phyloP scores from a whole-genome alignment of 2,329 filamentous ascomycete species.

The Aspergillus neoniger region DNA sequence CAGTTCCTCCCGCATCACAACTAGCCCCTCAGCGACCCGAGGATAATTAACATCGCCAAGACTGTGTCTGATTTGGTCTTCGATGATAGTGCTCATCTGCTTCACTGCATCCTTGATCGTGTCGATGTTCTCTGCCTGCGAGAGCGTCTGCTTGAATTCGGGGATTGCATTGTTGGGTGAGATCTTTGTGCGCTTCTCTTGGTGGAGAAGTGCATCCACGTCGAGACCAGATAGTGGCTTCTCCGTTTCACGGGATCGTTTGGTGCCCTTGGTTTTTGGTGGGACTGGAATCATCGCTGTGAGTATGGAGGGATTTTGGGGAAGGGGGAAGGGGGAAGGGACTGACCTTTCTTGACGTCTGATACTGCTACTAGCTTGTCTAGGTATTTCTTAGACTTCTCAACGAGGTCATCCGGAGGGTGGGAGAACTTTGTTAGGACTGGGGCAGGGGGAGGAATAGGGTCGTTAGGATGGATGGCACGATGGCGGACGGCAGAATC shows the following conservation, averaged over 20 bases:
- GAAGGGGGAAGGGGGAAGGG: neutral
- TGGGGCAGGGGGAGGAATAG: conserved; percentile 63
- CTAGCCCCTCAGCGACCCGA: conserved; percentile 72
- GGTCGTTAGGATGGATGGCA: conserved; percentile 70
- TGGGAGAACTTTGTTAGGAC: conserved; percentile 71
- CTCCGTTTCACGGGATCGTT: conserved; percentile 64
- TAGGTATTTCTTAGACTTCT: conserved; percentile 60
- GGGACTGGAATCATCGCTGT: conserved; percentile 61
- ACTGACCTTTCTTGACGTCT: conserved; percentile 76
- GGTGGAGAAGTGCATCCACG: conserved; percentile 74
- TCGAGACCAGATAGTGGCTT: conserved; percentile 91
- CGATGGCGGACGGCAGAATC: conserved; percentile 82
- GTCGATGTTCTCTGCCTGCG: conserved; percentile 59
- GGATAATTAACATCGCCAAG: conserved; percentile 75
- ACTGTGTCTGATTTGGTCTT: conserved; percentile 68
- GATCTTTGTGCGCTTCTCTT: conserved; percentile 56
- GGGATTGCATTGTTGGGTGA: conserved; percentile 77
- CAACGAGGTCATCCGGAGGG: conserved; percentile 67
- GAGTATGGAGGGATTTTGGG: conserved; percentile 15
- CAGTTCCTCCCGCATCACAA: conserved; percentile 76
- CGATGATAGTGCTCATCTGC: conserved; percentile 74
- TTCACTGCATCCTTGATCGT: conserved; percentile 67
- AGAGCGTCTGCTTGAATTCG: conserved; percentile 81
- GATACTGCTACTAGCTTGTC: conserved; percentile 67
- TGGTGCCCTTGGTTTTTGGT: conserved; percentile 73